Percentiles rank a stretch among this genome's conserved stretches.
Conservation (phyloP, 768 basidiomycete species). For the Gloeopeniophorella convolvens region DNA sequence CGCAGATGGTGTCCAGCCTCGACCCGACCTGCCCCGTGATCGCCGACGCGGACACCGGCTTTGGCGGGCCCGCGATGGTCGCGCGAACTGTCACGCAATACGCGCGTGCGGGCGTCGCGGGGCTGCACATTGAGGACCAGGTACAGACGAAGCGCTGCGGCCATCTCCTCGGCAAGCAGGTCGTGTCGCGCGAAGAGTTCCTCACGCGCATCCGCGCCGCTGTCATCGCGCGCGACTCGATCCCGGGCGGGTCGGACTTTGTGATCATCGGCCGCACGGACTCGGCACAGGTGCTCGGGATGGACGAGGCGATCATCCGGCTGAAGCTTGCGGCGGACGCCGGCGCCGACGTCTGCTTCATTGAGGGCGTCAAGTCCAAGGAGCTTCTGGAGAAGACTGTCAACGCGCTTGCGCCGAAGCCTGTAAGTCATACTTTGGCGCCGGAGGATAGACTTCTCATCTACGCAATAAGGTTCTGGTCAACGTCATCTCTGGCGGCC, state of each 20-base stretch:
- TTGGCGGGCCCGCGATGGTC: slow-evolving; percentile 70
- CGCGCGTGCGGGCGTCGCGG: slow-evolving; percentile 62
- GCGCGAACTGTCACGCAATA: slow-evolving; percentile 73
- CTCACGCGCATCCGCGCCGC: slow-evolving; percentile 70
- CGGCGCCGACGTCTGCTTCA: slow-evolving; percentile 78
- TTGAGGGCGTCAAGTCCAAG: slow-evolving; percentile 68
- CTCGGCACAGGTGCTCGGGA: slow-evolving; percentile 70
- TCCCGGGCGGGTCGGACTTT: slow-evolving; percentile 71
- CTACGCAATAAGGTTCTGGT: slow-evolving; percentile 48
- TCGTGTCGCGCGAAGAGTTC: slow-evolving; percentile 73
- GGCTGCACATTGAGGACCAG: slow-evolving; percentile 75
- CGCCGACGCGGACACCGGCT: slow-evolving; percentile 75
- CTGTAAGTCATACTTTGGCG: slow-evolving; percentile 34
- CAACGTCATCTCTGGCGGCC: slow-evolving; percentile 72
- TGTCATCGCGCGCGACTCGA: slow-evolving; percentile 67
- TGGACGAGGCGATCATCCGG: slow-evolving; percentile 66
- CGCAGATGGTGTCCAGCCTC: slow-evolving; percentile 63
- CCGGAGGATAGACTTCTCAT: neutral
- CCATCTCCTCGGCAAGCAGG: slow-evolving; percentile 75
- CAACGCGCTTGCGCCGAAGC: slow-evolving; percentile 62
- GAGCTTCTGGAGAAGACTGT: slow-evolving; percentile 60
- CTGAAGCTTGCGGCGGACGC: slow-evolving; percentile 65
- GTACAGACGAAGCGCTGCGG: slow-evolving; percentile 80
- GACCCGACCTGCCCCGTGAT: slow-evolving; percentile 64
- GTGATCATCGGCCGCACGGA: slow-evolving; percentile 76